These are phyloP conservation scores for Leptographium wingfieldii DNA, from an alignment of 2,329 filamentous ascomycete genomes.

Conservation along the genomic window DNA sequence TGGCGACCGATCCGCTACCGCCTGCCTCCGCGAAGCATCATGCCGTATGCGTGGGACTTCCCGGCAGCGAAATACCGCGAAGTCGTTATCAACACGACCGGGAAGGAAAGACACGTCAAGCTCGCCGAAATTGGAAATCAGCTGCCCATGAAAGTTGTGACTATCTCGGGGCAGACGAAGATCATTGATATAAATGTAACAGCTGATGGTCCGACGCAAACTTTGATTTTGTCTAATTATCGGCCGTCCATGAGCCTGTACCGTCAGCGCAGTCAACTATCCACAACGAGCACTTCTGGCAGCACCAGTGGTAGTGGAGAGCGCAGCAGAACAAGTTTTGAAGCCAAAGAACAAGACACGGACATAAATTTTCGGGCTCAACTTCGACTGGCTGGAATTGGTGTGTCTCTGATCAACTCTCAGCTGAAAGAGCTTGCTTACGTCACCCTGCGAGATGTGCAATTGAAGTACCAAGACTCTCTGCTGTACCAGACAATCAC, in stretches of 20 bases:
- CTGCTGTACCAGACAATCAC: conserved; percentile 83
- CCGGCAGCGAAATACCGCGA: conserved; percentile 95
- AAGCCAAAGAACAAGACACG: conserved; percentile 85
- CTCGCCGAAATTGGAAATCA: conserved; percentile 93
- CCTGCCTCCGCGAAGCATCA: conserved; percentile 86
- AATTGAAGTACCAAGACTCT: conserved; percentile 88
- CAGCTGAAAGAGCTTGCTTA: conserved; percentile 90
- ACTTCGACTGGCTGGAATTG: conserved; percentile 77
- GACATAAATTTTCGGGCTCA: conserved; percentile 82
- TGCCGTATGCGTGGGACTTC: conserved; percentile 99
- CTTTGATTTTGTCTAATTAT: conserved; percentile 86
- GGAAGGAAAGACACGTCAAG: conserved; percentile 82
- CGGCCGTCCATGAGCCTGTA: conserved; percentile 89
- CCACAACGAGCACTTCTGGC: conserved; percentile 35
- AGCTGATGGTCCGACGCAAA: conserved; percentile 90
- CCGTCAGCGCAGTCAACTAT: conserved; percentile 34
- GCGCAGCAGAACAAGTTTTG: conserved; percentile 53
- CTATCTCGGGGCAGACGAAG: conserved; percentile 57
- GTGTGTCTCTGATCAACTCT: conserved; percentile 84
- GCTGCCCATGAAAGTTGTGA: conserved; percentile 80
- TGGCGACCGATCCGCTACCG: conserved; percentile 92
- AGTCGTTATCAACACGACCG: conserved; percentile 66
- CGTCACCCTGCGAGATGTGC: conserved; percentile 80
- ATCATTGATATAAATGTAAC: conserved; percentile 95
- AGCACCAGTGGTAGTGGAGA: conserved; percentile 12